Conservation (phyloP, 1,139 yeast species). For the Saccharomycopsis hybrid region DNA sequence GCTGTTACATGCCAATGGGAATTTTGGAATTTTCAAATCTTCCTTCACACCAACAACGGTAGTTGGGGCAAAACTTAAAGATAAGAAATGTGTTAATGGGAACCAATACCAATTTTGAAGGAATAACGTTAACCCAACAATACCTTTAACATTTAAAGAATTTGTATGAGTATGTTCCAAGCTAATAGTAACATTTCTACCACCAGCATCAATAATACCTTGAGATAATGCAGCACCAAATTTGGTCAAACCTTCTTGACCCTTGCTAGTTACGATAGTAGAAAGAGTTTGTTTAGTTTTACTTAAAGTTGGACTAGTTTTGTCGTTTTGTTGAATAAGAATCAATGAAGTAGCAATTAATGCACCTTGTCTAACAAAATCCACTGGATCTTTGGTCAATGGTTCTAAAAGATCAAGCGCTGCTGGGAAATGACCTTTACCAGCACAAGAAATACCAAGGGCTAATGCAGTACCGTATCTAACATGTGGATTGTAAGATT, state of each 20-base stretch:
- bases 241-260: conserved; percentile 94
- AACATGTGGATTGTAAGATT: conserved; percentile 96
- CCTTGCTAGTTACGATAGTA: conserved; percentile 73
- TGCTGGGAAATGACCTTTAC: conserved; percentile 69
- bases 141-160: conserved; percentile 82
- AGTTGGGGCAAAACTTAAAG: conserved; percentile 90
- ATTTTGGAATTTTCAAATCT: conserved; percentile 82
- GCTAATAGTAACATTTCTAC: conserved; percentile 92
- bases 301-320: conserved; percentile 72
- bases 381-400: conserved; percentile 87
- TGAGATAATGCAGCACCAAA: conserved; percentile 97
- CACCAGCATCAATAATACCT: conserved; percentile 98
- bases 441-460: conserved; percentile 94
- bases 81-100: conserved; percentile 90
- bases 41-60: conserved; percentile 80
- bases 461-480: conserved; percentile 99
- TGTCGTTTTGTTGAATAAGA: conserved; percentile 88
- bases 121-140: conserved; percentile 87
- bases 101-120: conserved; percentile 98
- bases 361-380: conserved; percentile 97
- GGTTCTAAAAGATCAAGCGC: conserved; percentile 94
- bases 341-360: conserved; percentile 90
- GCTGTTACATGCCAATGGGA: conserved; percentile 74
- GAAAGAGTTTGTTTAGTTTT: conserved; percentile 70
- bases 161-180: conserved; percentile 88